Evolutionary conservation across 805 yeast species (phyloP), one percentile per base, ranked within the genome.

Genomic region (Lipomyces yamadae): DNA sequence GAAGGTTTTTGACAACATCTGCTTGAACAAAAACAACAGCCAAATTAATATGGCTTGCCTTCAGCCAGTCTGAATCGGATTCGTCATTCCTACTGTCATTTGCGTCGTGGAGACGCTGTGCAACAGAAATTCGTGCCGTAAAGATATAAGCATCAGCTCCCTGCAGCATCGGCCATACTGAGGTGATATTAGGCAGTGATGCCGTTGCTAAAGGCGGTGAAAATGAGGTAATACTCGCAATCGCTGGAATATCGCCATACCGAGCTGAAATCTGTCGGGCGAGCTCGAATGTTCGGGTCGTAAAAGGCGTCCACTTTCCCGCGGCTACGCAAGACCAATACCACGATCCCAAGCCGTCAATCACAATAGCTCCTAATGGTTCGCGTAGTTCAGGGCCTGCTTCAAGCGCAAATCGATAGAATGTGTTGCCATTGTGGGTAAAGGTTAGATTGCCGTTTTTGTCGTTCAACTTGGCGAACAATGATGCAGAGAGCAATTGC

Each of bases 141-240:
- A 57, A 13, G 8, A 63, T 56, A 53, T 59, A 63, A 11, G 53
- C 60, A 50, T 57, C 65, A 4, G 58, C 66, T 10, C 69, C 69
- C 37, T 45, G 33, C 24, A 66, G n/a, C 15, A 54, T 30, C 18
- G 69, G 69, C 69, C 69, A 66, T 24, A 65, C 45, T 5, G 61
- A 24, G 6, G 37, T 33, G 2, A 35, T 50, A 13, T 58, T 29
- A 8, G 58, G 33, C 18, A 35, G 58, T 8, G 50, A n/a, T 56
- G 58, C 42, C 3, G 61, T 37, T 29, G 60, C 13, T 18, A 39
- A 11, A 2, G 42, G 30, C 13, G 59, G 10, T 13, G 61, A 56
- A 33, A 56, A 61, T 0, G 60, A 32, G 11, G 64, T 61, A 10
- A 56, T n/a, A 35, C 52, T 15, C 24, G 45, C 56, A 4, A 61